Base-by-base conservation (phyloP, 371 early-diverging fungal species). In the Saksenaea oblongispora region DNA sequence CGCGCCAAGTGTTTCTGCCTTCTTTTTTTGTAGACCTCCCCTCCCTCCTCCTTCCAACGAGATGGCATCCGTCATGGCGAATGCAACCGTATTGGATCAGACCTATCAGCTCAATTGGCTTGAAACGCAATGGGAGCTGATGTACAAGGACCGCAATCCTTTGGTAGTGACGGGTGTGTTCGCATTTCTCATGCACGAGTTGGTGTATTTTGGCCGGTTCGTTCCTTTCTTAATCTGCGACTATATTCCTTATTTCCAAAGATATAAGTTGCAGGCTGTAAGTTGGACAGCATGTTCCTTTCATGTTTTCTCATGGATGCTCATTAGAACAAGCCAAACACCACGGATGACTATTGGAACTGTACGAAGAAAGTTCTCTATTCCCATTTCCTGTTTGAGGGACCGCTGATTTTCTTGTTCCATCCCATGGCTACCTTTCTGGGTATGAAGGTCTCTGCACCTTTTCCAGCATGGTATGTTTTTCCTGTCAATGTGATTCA, bases 351-450 rank as follows among this genome's bases (percentile, higher is more conserved):
- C 65, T 84, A 87, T 69, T 89, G 89, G 88, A 90, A 85, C 62
- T 93, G 93, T 65, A 72, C 89, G 53, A 78, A 79, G 36, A 77
- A 81, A 61, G 90, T 94, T 10, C 68, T 95, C n/a, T 74, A 85
- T 55, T 76, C 77, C 56, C 95, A 95, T 59, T 84, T 91, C 66
- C 34, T 87, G 18, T 82, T 92, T 62, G 92, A 93, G 76, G 83
- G 90, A 27, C 96, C 96, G 55, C 74, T 94, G 79, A 90, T 93
- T 73, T 82, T 92, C 56, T 71, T 77, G 14, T 96, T 96, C 78
- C 87, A 94, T 72, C 94, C 95, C 11, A 68, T 90, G 64, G 94
- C 92, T 9, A 80, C 81, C 65, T 65, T 83, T 39, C 80, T 94
- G 56, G 95, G 95, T 53, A 94, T 95, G 89, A 82, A 88, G 26